Evolutionary conservation across 371 early-diverging fungal genomes (phyloP).

Genomic region (Mucor velutinosus): DNA sequence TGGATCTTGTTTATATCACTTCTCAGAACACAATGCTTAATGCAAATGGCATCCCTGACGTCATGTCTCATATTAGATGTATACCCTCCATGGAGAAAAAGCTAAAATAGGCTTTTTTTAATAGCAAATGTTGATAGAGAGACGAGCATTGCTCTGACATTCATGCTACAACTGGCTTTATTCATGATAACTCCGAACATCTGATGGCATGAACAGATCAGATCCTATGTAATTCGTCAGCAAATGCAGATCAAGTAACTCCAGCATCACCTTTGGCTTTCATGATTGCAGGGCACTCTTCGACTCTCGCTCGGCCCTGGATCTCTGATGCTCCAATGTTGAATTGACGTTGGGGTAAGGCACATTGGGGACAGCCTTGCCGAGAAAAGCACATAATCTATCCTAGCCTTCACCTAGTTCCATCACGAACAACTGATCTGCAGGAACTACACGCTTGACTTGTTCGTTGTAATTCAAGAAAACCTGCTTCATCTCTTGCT

Average conservation of each 20-base stretch:
- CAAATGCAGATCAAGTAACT: neutral
- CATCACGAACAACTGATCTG: conserved; percentile 29
- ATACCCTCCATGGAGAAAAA: neutral
- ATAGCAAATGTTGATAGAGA: too few relatives aligned
- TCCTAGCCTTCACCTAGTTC: conserved; percentile 38
- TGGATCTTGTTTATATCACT: neutral
- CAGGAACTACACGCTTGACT: conserved; percentile 30
- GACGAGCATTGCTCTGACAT: neutral
- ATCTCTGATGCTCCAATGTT: neutral
- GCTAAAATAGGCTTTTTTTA: too few relatives aligned
- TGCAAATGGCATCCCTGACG: neutral
- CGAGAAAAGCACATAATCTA: conserved; percentile 21
- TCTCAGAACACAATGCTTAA: neutral
- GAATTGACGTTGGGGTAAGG: conserved; percentile 22
- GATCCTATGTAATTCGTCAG: too few relatives aligned
- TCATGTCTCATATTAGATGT: neutral
- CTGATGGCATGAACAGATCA: too few relatives aligned
- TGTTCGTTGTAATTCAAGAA: conserved; percentile 31
- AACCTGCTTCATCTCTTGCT: conserved; percentile 16
- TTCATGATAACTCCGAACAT: neutral
- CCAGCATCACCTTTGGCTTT: neutral
- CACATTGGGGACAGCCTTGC: conserved; percentile 10
- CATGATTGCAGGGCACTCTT: neutral
- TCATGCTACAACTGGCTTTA: neutral
- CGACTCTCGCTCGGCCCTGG: neutral